Conservation (phyloP, 2,329 filamentous ascomycete genomes). For the Chrysoporthe deuterocubensis region DNA sequence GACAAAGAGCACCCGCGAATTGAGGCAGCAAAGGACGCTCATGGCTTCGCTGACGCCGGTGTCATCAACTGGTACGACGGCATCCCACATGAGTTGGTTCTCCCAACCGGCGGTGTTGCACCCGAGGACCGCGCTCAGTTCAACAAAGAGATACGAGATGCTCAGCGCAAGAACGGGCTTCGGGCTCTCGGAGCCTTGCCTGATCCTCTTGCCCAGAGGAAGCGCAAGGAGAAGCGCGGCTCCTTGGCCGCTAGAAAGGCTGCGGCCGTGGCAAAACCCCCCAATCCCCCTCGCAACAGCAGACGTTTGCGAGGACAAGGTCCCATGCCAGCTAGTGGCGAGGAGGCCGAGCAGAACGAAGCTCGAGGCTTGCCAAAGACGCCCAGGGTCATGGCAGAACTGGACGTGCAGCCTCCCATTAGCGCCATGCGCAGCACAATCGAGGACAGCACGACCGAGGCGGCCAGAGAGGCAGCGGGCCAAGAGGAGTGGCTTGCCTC, state of each 20-base stretch:
- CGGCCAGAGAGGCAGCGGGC: not conserved
- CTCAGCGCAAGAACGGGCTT: not conserved
- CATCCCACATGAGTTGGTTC: not conserved
- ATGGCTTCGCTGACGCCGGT: not conserved
- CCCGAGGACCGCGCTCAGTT: not conserved
- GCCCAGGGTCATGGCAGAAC: not conserved
- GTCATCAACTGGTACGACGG: constrained; percentile 1
- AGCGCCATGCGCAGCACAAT: constrained; percentile 2
- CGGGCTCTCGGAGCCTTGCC: not conserved
- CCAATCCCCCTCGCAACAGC: not conserved
- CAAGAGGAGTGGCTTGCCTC: not conserved
- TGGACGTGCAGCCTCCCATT: not conserved
- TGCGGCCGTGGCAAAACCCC: not conserved
- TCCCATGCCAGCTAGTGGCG: not conserved
- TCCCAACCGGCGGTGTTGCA: constrained; percentile 5
- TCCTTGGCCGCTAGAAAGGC: not conserved
- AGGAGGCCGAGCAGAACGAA: not conserved
- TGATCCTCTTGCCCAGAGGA: not conserved
- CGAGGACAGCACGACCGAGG: not conserved
- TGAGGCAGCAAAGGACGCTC: not conserved
- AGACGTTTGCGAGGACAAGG: not conserved
- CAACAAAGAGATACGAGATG: constrained; percentile 6
- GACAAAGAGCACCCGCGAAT: not conserved
- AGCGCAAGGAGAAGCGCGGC: not conserved
- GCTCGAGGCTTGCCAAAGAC: not conserved